Evolutionary conservation across 1,284 basidiomycete species (phyloP), one percentile per base, ranked within the genome.

Genomic region (Hortiboletus rubellus): DNA sequence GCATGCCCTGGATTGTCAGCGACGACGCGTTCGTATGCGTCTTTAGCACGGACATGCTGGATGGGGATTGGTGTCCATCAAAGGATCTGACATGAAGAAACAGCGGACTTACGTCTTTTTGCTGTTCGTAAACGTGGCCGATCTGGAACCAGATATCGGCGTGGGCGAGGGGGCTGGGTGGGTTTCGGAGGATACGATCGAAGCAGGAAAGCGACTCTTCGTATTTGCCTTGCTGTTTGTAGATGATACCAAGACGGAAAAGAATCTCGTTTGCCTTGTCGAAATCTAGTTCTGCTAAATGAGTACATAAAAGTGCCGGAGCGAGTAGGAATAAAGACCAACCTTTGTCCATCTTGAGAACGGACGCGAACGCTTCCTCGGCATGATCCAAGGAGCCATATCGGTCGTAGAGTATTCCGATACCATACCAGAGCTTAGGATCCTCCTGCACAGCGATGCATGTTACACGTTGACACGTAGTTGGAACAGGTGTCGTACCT

Each of bases 61-160:
- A 44, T n/a, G 60, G 50, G 27, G 40, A 52, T 59, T 14, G 36
- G 43, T 53, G 22, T 51, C 8, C 52, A 55, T 46, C 45, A 37
- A 27, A 38, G 27, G n/a, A 48, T n/a, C 18, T 41, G 9, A 37
- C 43, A 14, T 1, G 3, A 36, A 31, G 7, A 31, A 47, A 48
- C 1, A n/a, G 37, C 47, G 24, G 42, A 60, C 89, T 77, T 70
- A 94, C 92, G 72, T 97, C 94, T 73, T 94, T 91, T 74, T 96
- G 92, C 70, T 96, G 94, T 75, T 99, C 97, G 68, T 95, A 95
- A 18, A 99, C 96, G 71, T 99, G 97, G 2, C 97, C 96, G 60
- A 99, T 98, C 77, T 99, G 97, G 84, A 99, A 99, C 94, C 95
- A 98, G 62, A 99, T 98, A 69, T 99, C 96, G 63, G 95, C 94